phyloP scores from a whole-genome alignment of 2,329 filamentous ascomycete genomes.

The Rugonectria rugulosa region DNA sequence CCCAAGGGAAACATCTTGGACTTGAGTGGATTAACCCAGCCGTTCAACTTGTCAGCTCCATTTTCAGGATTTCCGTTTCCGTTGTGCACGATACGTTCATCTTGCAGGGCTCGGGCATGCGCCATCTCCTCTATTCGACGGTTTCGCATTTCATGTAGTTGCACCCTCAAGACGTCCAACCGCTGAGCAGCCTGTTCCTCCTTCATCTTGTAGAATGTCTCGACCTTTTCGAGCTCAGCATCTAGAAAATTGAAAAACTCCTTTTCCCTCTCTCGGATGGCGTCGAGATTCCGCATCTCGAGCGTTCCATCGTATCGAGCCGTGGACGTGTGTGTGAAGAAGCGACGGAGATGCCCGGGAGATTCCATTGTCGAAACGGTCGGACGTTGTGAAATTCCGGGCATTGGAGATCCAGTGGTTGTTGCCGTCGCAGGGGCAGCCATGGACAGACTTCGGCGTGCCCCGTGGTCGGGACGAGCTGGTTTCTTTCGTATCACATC shows the following conservation, averaged over 20 bases:
- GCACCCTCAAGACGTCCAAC: conserved; percentile 75
- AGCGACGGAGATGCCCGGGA: conserved; percentile 44
- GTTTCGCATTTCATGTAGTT: conserved; percentile 93
- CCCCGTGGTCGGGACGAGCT: conserved; percentile 38
- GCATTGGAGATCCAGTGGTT: conserved; percentile 20
- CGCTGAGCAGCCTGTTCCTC: conserved; percentile 84
- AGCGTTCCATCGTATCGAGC: conserved; percentile 41
- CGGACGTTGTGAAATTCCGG: conserved; percentile 28
- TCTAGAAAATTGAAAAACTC: conserved; percentile 91
- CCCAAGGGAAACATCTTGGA: conserved; percentile 63
- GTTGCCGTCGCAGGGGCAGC: conserved; percentile 32
- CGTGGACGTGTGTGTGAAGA: conserved; percentile 44
- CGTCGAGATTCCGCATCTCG: conserved; percentile 57
- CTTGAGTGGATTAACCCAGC: conserved; percentile 63
- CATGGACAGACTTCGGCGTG: conserved; percentile 48
- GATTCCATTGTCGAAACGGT: conserved; percentile 31
- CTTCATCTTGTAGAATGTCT: conserved; percentile 86
- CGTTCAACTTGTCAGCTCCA: conserved; percentile 40
- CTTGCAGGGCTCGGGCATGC: conserved; percentile 44
- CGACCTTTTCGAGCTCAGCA: conserved; percentile 86
- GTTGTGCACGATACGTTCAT: conserved; percentile 34
- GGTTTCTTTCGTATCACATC: conserved; percentile 25
- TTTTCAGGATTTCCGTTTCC: conserved; percentile 26
- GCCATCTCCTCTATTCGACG: conserved; percentile 77
- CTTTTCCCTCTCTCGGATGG: conserved; percentile 76